These are phyloP conservation scores for Penicillium polonicum DNA, from an alignment of 2,329 filamentous ascomycete genomes.

Conservation along the genomic window DNA sequence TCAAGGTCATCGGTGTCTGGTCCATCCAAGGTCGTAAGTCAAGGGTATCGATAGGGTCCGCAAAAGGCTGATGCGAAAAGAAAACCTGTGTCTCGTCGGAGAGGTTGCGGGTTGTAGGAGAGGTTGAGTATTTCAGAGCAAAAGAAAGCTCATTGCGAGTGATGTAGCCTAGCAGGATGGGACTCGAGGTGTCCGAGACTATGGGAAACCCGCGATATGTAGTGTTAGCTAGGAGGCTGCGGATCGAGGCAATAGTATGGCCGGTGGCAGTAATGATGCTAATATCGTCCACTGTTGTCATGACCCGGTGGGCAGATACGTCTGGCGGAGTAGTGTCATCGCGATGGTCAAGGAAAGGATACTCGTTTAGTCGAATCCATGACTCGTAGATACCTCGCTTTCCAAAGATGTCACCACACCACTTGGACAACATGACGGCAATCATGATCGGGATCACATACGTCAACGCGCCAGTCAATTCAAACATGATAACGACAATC, in stretches of 20 bases:
- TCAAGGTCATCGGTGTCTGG: slow-evolving; percentile 90
- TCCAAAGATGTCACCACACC: slow-evolving; percentile 94
- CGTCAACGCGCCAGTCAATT: slow-evolving; percentile 90
- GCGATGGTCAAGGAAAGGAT: slow-evolving; percentile 90
- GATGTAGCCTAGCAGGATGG: slow-evolving; percentile 86
- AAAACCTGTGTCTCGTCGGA: slow-evolving; percentile 72
- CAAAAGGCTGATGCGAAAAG: slow-evolving; percentile 79
- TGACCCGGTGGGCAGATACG: slow-evolving; percentile 79
- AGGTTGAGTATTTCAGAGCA: slow-evolving; percentile 66
- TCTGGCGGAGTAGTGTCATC: slow-evolving; percentile 78
- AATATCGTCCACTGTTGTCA: slow-evolving; percentile 90
- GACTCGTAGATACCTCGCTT: slow-evolving; percentile 93
- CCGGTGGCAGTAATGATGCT: slow-evolving; percentile 82
- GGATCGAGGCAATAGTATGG: slow-evolving; percentile 78
- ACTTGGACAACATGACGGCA: slow-evolving; percentile 96
- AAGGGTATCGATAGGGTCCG: slow-evolving; percentile 72
- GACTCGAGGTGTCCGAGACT: slow-evolving; percentile 72
- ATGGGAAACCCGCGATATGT: slow-evolving; percentile 90
- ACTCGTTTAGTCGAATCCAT: slow-evolving; percentile 95
- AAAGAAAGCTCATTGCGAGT: slow-evolving; percentile 85
- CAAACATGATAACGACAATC: slow-evolving; percentile 99
- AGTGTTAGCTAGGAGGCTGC: slow-evolving; percentile 68
- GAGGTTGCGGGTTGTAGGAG: slow-evolving; percentile 49
- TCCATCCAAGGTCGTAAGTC: slow-evolving; percentile 98
- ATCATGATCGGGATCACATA: slow-evolving; percentile 99